phyloP scores from a whole-genome alignment of 257 asterid genomes.

The Misopates orontium region DNA sequence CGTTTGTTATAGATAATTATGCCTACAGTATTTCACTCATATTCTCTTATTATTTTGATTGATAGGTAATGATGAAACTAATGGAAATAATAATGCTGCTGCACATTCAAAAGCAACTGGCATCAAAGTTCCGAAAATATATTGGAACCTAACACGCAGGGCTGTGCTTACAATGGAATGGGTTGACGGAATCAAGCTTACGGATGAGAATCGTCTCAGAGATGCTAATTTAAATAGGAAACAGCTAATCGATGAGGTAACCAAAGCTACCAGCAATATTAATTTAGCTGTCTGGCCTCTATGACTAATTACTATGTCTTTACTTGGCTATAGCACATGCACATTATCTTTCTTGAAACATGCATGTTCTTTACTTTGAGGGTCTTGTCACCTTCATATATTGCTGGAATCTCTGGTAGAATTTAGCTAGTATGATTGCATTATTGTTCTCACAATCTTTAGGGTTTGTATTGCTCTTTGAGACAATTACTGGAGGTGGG shows the following conservation, averaged over 20 bases:
- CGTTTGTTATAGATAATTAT: neutral
- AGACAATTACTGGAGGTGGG: constrained; percentile 98
- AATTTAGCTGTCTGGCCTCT: neutral
- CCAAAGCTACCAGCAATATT: constrained; percentile 24
- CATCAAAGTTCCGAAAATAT: constrained; percentile 87
- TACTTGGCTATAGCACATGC: too few species aligned
- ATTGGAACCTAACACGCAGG: constrained; percentile 84
- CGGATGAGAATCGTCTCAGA: constrained; percentile 64
- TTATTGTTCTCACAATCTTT: constrained; percentile 18
- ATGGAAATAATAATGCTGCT: constrained; percentile 31
- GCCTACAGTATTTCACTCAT: neutral
- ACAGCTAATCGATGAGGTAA: constrained; percentile 83
- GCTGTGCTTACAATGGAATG: constrained; percentile 98
- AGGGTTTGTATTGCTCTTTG: constrained; percentile 94
- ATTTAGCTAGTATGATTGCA: neutral
- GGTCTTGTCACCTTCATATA: neutral
- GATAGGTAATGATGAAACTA: constrained; percentile 45
- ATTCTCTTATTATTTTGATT: constrained; percentile 14
- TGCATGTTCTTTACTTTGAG: constrained; percentile 6
- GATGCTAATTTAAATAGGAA: constrained; percentile 75
- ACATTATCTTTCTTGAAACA: neutral
- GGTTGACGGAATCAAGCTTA: constrained; percentile 94
- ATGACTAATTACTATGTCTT: neutral
- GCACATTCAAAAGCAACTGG: constrained; percentile 41
- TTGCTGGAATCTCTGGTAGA: constrained; percentile 1